A percentile compares a stretch with the other conserved stretches of the same genome.
phyloP scores from a whole-genome alignment of 345 rosid genomes.

The Eucalyptus lansdowneana region DNA sequence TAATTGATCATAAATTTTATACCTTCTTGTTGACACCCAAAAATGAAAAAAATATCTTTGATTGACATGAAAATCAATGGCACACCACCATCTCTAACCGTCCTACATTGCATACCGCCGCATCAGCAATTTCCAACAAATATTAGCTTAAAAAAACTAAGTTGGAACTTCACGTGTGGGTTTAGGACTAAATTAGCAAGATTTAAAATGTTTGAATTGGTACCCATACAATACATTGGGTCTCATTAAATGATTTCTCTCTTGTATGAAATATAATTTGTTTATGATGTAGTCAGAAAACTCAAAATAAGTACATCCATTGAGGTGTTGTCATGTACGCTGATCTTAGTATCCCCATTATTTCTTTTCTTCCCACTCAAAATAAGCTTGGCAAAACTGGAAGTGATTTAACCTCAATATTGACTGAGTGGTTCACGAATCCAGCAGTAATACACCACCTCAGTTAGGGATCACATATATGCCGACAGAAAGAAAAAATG shows the following conservation, averaged over 20 bases:
- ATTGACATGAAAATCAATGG: background rate
- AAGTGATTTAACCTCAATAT: background rate
- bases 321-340: background rate
- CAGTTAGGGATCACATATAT: background rate
- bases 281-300: background rate
- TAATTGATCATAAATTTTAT: too few relatives aligned
- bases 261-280: background rate
- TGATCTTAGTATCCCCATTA: background rate
- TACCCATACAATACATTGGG: accelerated
- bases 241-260: background rate
- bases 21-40: background rate
- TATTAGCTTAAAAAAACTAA: background rate
- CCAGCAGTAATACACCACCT: background rate
- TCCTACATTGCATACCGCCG: background rate
- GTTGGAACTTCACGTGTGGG: background rate
- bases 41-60: too few relatives aligned
- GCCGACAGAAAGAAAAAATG: background rate
- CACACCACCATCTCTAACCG: background rate
- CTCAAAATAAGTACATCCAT: background rate
- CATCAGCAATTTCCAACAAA: background rate
- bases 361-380: background rate
- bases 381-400: background rate
- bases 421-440: background rate
- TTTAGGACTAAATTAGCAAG: background rate
- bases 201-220: background rate